A percentile compares a stretch with the other conserved stretches of the same genome.
Evolutionary conservation across 345 rosid species (phyloP).

Genomic region (Viola odorata): DNA sequence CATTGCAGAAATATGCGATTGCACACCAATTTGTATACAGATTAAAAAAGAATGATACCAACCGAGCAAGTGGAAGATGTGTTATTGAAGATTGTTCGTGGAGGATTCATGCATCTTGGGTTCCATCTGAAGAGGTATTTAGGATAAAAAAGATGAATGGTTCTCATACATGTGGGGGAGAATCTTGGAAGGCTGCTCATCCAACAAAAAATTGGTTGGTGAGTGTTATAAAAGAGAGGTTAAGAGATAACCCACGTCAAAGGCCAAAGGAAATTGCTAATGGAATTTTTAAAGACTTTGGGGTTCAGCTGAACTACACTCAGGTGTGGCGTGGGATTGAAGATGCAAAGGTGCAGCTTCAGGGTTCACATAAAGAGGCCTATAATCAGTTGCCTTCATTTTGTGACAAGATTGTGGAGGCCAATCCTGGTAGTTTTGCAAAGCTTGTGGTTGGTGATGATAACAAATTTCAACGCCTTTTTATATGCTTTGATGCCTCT

Average conservation of each 20-base stretch:
- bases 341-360: constrained; percentile 79
- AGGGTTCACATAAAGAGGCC: constrained; percentile 69
- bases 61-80: constrained; percentile 73
- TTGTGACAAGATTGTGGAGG: constrained; percentile 52
- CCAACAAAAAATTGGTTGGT: constrained; percentile 85
- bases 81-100: constrained; percentile 60
- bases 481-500: constrained; percentile 60
- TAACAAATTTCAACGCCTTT: constrained; percentile 64
- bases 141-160: constrained; percentile 55
- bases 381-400: constrained; percentile 65
- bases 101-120: constrained; percentile 80
- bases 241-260: constrained; percentile 67
- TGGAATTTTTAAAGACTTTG: constrained; percentile 63
- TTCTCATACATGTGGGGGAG: constrained; percentile 67
- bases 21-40: constrained; percentile 74
- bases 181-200: constrained; percentile 76
- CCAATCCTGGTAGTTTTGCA: constrained; percentile 70
- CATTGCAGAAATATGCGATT: constrained; percentile 72
- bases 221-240: constrained; percentile 65
- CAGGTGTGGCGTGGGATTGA: constrained; percentile 86
- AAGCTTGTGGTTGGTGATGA: constrained; percentile 50
- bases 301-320: constrained; percentile 64
- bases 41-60: constrained; percentile 73
- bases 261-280: constrained; percentile 72
- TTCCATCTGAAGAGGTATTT: constrained; percentile 57